These are phyloP conservation scores for Iberis pinnata DNA, from an alignment of 345 rosid species.

Conservation along the genomic window DNA sequence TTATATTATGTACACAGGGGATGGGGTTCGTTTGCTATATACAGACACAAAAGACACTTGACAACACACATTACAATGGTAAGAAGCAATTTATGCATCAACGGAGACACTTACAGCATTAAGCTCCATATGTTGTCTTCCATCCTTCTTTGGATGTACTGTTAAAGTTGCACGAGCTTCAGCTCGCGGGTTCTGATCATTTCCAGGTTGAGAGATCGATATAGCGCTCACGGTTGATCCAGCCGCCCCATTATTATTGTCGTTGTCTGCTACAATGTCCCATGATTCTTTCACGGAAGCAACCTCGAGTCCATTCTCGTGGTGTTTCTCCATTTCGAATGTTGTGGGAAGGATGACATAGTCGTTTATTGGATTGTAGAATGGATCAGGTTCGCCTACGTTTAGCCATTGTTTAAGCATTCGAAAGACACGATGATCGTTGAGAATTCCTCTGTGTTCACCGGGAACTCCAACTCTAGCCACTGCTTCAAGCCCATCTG, in stretches of 20 bases:
- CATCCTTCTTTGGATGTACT: conserved; percentile 47
- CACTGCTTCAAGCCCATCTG: conserved; percentile 87
- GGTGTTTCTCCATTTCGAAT: conserved; percentile 53
- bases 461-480: conserved; percentile 94
- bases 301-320: conserved; percentile 60
- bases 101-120: conserved; percentile 66
- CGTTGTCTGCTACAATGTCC: conserved; percentile 60
- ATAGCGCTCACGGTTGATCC: conserved; percentile 44
- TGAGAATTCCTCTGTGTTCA: conserved; percentile 84
- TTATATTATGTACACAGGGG: conserved; percentile 1
- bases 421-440: conserved; percentile 79
- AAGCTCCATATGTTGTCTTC: conserved; percentile 65
- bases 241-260: conserved; percentile 23
- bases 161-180: conserved; percentile 61
- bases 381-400: conserved; percentile 74
- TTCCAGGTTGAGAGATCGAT: conserved; percentile 40
- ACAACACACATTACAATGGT: conserved; percentile 7
- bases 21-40: neutral
- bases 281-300: conserved; percentile 82
- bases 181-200: conserved; percentile 31
- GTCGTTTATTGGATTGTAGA: conserved; percentile 81
- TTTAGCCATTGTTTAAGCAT: conserved; percentile 84
- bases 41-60: conserved; percentile 13
- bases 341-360: conserved; percentile 74
- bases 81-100: conserved; percentile 28